Percentiles rank a stretch among this genome's conserved stretches.
These are phyloP conservation scores for Salix viminalis DNA, from an alignment of 345 rosid genomes.

Conservation along the genomic window DNA sequence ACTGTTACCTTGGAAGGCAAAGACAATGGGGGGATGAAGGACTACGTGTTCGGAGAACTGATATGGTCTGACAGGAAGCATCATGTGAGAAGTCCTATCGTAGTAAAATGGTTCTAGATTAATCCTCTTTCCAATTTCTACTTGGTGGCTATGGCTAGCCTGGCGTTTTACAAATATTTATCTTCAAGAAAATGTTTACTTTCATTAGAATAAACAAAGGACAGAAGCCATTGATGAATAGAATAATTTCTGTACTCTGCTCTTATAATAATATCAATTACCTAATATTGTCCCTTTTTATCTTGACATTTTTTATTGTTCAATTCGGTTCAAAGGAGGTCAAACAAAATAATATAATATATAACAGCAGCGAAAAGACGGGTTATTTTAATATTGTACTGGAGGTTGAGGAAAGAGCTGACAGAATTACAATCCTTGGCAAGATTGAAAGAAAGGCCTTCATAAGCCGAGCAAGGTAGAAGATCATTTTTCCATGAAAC, in stretches of 20 bases:
- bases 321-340: not conserved
- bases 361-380: not conserved
- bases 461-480: not conserved
- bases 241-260: not conserved
- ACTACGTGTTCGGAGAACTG: slow-evolving; percentile 25
- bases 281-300: not conserved
- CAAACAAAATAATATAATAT: no score
- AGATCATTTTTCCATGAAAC: slow-evolving; percentile 3
- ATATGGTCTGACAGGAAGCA: slow-evolving; percentile 21
- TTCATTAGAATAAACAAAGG: not conserved
- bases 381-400: slow-evolving; percentile 2
- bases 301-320: not conserved
- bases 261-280: not conserved
- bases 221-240: not conserved
- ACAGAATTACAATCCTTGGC: slow-evolving; percentile 12
- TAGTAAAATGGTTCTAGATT: slow-evolving; percentile 15
- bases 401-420: slow-evolving; percentile 6
- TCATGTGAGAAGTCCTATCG: slow-evolving; percentile 25
- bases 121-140: not conserved
- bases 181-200: not conserved
- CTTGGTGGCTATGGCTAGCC: not conserved
- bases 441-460: not conserved
- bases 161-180: not conserved
- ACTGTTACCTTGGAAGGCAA: slow-evolving; percentile 9
- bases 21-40: slow-evolving; percentile 27